phyloP scores from a whole-genome alignment of 306 rosid species.

The Malus sylvestris region DNA sequence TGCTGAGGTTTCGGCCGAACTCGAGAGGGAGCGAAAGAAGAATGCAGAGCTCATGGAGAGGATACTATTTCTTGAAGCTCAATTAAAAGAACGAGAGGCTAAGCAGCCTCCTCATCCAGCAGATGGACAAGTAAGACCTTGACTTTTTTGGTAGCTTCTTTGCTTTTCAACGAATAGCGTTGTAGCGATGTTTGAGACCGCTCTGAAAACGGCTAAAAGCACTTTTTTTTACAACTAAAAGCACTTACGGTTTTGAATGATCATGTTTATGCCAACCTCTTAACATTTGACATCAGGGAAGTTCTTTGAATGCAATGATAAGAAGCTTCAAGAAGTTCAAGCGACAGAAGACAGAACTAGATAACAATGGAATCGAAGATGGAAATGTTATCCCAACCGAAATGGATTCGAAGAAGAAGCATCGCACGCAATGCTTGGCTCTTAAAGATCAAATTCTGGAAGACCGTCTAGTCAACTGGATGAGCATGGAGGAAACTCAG shows the following conservation, averaged over 20 bases:
- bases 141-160: not conserved
- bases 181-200: not conserved
- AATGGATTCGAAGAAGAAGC: constrained; percentile 26
- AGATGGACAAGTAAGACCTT: constrained; percentile 35
- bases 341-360: constrained; percentile 37
- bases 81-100: constrained; percentile 39
- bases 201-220: not conserved
- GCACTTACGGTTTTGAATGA: too few species aligned
- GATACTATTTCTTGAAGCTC: constrained; percentile 79
- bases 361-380: constrained; percentile 19
- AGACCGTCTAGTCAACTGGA: constrained; percentile 55
- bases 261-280: not conserved
- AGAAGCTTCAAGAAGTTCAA: constrained; percentile 45
- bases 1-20: constrained; percentile 56
- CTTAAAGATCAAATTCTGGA: constrained; percentile 19
- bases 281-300: constrained; percentile 30
- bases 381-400: constrained; percentile 27
- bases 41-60: constrained; percentile 63
- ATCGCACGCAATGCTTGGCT: constrained; percentile 18
- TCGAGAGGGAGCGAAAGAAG: constrained; percentile 66
- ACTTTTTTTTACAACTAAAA: too few species aligned
- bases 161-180: not conserved
- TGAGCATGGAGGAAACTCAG: constrained; percentile 69
- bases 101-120: constrained; percentile 19
- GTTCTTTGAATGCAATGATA: constrained; percentile 25